phyloP scores from a whole-genome alignment of 371 early-diverging fungal species.

The Apophysomyces trapeziformis region DNA sequence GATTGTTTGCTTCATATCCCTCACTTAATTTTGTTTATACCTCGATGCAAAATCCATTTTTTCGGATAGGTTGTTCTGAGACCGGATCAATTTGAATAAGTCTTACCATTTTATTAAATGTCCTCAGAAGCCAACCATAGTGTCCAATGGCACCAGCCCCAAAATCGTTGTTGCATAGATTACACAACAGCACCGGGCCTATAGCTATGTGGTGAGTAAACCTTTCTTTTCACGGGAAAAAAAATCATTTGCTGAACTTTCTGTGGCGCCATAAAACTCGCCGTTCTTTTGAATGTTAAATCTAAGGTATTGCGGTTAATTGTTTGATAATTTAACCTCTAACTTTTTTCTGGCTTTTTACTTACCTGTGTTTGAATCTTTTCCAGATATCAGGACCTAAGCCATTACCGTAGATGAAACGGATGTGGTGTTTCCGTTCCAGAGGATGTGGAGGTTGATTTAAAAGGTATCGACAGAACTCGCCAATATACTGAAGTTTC shows the following conservation, averaged over 20 bases:
- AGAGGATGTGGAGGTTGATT: slow-evolving; percentile 49
- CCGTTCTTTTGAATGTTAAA: slow-evolving; percentile 57
- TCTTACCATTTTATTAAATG: slow-evolving; percentile 23
- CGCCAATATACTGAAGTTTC: slow-evolving; percentile 63
- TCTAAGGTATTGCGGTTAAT: slow-evolving; percentile 3
- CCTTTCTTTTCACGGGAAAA: too few species aligned
- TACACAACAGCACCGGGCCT: slow-evolving; percentile 43
- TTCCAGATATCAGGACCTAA: slow-evolving; percentile 73
- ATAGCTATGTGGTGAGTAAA: background rate
- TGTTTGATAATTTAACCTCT: background rate
- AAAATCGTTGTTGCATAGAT: slow-evolving; percentile 46
- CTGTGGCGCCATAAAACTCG: slow-evolving; percentile 68
- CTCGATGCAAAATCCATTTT: too few species aligned
- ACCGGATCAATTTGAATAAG: slow-evolving; percentile 45
- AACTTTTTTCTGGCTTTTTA: background rate
- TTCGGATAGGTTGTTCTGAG: slow-evolving; percentile 36
- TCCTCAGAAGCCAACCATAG: slow-evolving; percentile 34
- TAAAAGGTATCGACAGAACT: slow-evolving; percentile 70
- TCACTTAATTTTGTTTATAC: too few species aligned
- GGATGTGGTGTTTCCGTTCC: slow-evolving; percentile 54
- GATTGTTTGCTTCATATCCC: too few species aligned
- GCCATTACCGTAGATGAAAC: slow-evolving; percentile 70
- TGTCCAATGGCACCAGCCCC: slow-evolving; percentile 62
- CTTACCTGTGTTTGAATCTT: slow-evolving; percentile 45
- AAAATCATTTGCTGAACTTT: slow-evolving; percentile 26